Evolutionary conservation across 2,329 filamentous ascomycete genomes (phyloP), one percentile per base, ranked within the genome.

Genomic region (Fusarium redolens): DNA sequence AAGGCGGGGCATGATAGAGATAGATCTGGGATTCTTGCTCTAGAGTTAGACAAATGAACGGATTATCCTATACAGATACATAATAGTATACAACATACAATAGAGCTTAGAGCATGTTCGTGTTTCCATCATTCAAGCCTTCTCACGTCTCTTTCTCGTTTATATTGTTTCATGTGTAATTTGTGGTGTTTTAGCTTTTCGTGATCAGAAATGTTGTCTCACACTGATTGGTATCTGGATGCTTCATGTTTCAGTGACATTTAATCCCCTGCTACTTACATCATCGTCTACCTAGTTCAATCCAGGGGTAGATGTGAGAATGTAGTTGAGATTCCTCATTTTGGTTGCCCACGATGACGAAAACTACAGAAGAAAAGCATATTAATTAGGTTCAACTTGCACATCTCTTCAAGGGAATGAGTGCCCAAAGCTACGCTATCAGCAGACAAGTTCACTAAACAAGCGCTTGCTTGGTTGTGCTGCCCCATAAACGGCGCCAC

Each of bases 1-100:
- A 58, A 48, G 52, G 68, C 60, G 47, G 47, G 54, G 68, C 66
- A 74, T 66, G 69, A 78, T 75, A 70, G 66, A 76, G 68, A 75
- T 78, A 77, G 76, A 78, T 63, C 65, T 67, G 69, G 66, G 50
- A 68, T 66, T 65, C 60, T 70, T 72, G 60, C 69, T 61, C 69
- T 67, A 73, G 64, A 67, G 75, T 75, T 75, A 78, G 75, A 78
- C 67, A 70, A 76, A 77, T 75, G 76, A 77, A 78, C 60, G 73
- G 65, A 71, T 70, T 69, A 67, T 73, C 75, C 65, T 57, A 72
- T 65, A 61, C 48, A 61, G 50, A 69, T 74, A 73, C 60, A 65
- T 75, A 69, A 76, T 71, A 75, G 35, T 72, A 66, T 62, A 76
- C 41, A 52, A 47, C 58, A 69, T 58, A 69, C 66, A 69, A 58